Percentiles rank a stretch among this genome's conserved stretches.
phyloP scores from a whole-genome alignment of 345 rosid genomes.

The Hevea brasiliensis region DNA sequence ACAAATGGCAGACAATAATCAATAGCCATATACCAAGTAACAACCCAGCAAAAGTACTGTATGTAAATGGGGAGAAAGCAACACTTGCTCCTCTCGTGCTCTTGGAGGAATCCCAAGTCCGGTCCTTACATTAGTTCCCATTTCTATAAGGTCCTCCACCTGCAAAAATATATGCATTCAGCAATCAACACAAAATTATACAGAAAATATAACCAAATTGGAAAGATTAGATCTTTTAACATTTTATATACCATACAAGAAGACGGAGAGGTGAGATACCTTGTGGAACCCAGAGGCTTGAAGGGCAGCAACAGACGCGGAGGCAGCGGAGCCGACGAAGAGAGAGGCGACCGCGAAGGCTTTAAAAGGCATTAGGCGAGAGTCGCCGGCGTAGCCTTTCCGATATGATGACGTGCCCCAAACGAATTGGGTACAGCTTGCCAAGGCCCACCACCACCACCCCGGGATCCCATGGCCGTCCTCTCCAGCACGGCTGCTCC shows the following conservation, averaged over 20 bases:
- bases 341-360: conserved; percentile 63
- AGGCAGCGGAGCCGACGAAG: conserved; percentile 56
- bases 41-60: neutral
- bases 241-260: no score
- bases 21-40: neutral
- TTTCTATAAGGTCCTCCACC: conserved; percentile 56
- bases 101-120: conserved; percentile 40
- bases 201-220: no score
- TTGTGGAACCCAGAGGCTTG: conserved; percentile 56
- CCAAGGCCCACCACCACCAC: conserved; percentile 44
- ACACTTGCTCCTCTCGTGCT: conserved; percentile 22
- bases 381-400: conserved; percentile 57
- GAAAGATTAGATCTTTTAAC: no score
- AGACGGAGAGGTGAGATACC: conserved; percentile 22
- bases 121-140: conserved; percentile 46
- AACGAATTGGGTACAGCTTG: conserved; percentile 44
- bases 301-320: conserved; percentile 44
- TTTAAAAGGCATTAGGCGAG: conserved; percentile 55
- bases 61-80: neutral
- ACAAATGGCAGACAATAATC: neutral
- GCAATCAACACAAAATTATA: neutral
- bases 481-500: conserved; percentile 6
- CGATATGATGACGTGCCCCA: conserved; percentile 48
- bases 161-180: conserved; percentile 3
- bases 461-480: conserved; percentile 18